Percentiles rank a stretch among this genome's conserved stretches.
Evolutionary conservation across 208 protist species (phyloP).

Genomic region (Crithidia brevicula): DNA sequence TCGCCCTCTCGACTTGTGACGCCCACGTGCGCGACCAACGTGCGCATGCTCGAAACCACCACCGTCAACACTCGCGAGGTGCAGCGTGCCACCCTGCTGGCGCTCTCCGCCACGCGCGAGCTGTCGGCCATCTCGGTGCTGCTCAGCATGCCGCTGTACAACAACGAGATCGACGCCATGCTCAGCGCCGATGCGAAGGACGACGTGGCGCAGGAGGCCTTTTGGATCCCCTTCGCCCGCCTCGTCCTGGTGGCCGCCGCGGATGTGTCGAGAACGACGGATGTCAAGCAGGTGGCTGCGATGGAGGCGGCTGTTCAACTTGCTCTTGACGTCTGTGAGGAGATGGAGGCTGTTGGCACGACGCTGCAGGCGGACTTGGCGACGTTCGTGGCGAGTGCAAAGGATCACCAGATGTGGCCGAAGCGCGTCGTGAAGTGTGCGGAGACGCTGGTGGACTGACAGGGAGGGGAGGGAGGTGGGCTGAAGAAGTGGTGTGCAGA

Average conservation of each 20-base stretch:
- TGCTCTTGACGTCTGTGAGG: constrained; percentile 66
- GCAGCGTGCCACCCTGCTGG: constrained; percentile 53
- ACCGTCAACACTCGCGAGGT: constrained; percentile 37
- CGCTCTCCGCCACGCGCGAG: constrained; percentile 54
- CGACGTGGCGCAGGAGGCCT: constrained; percentile 39
- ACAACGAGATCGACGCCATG: constrained; percentile 39
- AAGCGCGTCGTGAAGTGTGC: constrained; percentile 61
- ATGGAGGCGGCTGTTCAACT: constrained; percentile 26
- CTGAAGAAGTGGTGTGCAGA: too few relatives aligned
- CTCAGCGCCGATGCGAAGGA: constrained; percentile 32
- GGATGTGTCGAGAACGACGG: not conserved
- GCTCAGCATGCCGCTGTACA: constrained; percentile 59
- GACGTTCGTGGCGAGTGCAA: constrained; percentile 19
- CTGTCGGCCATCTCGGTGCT: constrained; percentile 54
- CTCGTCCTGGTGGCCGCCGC: constrained; percentile 40
- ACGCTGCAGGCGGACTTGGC: constrained; percentile 46
- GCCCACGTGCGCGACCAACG: constrained; percentile 35
- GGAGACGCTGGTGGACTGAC: constrained; percentile 33
- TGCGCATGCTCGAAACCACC: constrained; percentile 22
- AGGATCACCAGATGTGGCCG: constrained; percentile 25
- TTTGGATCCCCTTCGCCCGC: constrained; percentile 63
- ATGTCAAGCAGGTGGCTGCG: not conserved
- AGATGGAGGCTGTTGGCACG: constrained; percentile 41
- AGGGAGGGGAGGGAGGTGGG: constrained; percentile 14
- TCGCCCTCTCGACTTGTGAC: constrained; percentile 29